phyloP scores from a whole-genome alignment of 148 eudicot genomes.

The Amaranthus hypochondriacus region DNA sequence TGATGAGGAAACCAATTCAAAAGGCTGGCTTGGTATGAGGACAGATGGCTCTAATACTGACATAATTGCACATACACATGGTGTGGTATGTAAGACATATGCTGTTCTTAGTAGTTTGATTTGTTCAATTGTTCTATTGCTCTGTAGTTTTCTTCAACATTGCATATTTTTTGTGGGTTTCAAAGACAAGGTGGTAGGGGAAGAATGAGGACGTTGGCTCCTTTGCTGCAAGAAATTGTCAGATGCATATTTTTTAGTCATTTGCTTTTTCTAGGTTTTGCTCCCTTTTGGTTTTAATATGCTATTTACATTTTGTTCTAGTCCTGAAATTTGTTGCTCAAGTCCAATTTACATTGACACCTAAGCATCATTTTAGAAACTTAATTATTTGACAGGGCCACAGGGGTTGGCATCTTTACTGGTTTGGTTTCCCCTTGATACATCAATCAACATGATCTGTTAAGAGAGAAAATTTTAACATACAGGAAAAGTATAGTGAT shows the following conservation, averaged over 20 bases:
- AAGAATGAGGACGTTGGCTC: not conserved
- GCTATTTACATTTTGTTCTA: not conserved
- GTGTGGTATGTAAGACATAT: constrained; percentile 56
- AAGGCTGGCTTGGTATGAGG: constrained; percentile 85
- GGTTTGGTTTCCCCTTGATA: no score
- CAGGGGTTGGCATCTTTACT: no score
- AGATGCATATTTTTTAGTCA: not conserved
- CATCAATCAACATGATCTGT: no score
- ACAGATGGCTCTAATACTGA: constrained; percentile 65
- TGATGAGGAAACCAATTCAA: constrained; percentile 70
- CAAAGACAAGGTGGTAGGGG: not conserved
- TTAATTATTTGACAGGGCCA: no score
- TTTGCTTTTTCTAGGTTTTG: not conserved
- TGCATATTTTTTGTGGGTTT: not conserved
- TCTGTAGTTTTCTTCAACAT: not conserved
- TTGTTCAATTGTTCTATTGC: not conserved
- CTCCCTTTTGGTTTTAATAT: not conserved
- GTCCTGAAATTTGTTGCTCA: no score
- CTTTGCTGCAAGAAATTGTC: not conserved
- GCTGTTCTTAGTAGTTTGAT: not conserved
- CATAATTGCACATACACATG: constrained; percentile 94
- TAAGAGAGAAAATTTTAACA: no score
- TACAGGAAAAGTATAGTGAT: no score
- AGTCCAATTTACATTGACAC: no score
- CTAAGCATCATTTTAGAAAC: no score